Evolutionary conservation across 805 yeast species (phyloP), one percentile per base, ranked within the genome.

Genomic region (Blastobotrys mokoenaii): DNA sequence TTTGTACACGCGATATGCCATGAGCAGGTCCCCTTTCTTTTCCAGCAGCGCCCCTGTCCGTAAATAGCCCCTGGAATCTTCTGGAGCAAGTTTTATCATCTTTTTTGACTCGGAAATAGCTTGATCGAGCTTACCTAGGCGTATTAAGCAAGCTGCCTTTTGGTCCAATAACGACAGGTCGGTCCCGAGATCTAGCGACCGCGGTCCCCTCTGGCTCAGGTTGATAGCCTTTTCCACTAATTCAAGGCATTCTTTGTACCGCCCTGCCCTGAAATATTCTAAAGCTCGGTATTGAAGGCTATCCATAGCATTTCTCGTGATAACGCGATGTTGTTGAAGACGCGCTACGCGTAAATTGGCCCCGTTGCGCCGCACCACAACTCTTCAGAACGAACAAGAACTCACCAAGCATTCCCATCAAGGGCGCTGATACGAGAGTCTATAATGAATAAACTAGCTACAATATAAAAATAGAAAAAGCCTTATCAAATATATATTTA

Each of bases 51-150:
- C 42, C 15, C 49, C 49, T 7, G 16, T 11, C 25, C 49, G 34
- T 11, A 46, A 38, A 30, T 46, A 46, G 2, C 49, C 46, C 31
- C 45, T 25, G 5, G 46, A 39, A 25, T 41, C 38, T 3, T 16
- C 9, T n/a, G 31, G 12, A 11, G 17, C 41, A 8, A 31, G 14
- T 32, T 46, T 36, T 7, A 46, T 32, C 49, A 46, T 46, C 40
- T 20, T 22, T 16, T 25, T 32, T 4, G 40, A 43, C 25, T 40
- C 43, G 12, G 27, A 25, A 11, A 38, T 22, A 3, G 46, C 49
- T 10, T 14, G 14, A 6, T 20, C 16, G 2, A 38, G 11, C 16
- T 22, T 12, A 6, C 27, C 17, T 20, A 20, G 36, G 35, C 38
- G 42, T 35, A 31, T 41, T 6, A 16, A 17, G 33, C 45, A 42